A percentile compares a stretch with the other conserved stretches of the same genome.
Conservation (phyloP, 352 stramenopile genomes). For the Globisporangium iwayamae region DNA sequence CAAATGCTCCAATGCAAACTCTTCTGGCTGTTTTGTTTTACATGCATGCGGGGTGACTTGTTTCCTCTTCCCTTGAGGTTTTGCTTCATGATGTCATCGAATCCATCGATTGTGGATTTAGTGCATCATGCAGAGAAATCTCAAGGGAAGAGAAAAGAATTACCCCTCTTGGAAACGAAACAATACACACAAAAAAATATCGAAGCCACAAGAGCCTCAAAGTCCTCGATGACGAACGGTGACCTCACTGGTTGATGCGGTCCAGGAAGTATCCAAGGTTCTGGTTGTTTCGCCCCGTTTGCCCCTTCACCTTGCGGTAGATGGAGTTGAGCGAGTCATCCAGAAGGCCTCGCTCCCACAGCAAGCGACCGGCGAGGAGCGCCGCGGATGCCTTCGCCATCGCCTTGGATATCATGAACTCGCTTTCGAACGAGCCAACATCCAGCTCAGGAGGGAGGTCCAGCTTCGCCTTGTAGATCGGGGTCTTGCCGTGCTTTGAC, state of each 20-base stretch:
- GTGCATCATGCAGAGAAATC: conserved; percentile 2
- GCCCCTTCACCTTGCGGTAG: conserved; percentile 58
- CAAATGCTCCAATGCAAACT: conserved; percentile 1
- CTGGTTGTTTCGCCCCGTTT: conserved; percentile 30
- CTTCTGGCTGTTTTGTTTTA: neutral
- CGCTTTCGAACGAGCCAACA: conserved; percentile 39
- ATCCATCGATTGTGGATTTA: conserved; percentile 5
- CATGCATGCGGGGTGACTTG: neutral
- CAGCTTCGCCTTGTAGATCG: conserved; percentile 50
- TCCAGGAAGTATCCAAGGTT: conserved; percentile 56
- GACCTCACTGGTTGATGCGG: conserved; percentile 32
- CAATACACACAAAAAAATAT: neutral
- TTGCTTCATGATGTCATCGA: neutral
- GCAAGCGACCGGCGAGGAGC: conserved; percentile 52
- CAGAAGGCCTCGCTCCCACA: conserved; percentile 47
- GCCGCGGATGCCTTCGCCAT: conserved; percentile 53
- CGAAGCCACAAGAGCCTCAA: neutral
- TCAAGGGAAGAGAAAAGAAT: neutral
- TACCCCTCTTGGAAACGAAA: neutral
- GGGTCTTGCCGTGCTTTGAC: conserved; percentile 23
- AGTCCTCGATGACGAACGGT: neutral
- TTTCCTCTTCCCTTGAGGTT: neutral
- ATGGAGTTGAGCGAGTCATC: conserved; percentile 74
- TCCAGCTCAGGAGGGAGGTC: conserved; percentile 53
- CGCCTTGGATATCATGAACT: conserved; percentile 50